Evolutionary conservation across 805 yeast genomes (phyloP).

Genomic region (Spathaspora girioi): DNA sequence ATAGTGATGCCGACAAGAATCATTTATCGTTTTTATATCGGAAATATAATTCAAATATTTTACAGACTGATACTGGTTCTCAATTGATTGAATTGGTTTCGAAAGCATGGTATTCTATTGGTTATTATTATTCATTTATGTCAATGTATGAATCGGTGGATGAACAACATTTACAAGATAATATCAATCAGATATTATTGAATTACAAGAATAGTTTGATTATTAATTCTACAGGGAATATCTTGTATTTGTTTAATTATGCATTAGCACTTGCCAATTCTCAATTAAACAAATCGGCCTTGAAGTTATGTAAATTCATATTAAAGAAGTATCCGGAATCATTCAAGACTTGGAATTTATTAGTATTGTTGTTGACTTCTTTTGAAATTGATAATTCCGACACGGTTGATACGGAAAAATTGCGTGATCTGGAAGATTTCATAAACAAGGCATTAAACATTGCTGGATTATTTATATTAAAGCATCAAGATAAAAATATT

Average conservation of each 20-base stretch:
- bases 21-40: conserved; percentile 33
- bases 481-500: conserved; percentile 21
- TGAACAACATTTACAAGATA: conserved; percentile 12
- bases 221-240: conserved; percentile 32
- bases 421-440: conserved; percentile 51
- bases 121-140: conserved; percentile 25
- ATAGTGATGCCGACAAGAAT: conserved; percentile 11
- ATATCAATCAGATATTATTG: conserved; percentile 15
- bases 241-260: conserved; percentile 34
- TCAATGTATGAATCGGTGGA: conserved; percentile 23
- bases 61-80: conserved; percentile 20
- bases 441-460: conserved; percentile 49
- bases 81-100: conserved; percentile 26
- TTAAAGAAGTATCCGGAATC: conserved; percentile 51
- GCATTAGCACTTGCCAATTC: conserved; percentile 46
- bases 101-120: conserved; percentile 36
- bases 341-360: conserved; percentile 63
- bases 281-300: conserved; percentile 40
- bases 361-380: conserved; percentile 60
- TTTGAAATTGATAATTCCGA: conserved; percentile 42
- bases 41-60: conserved; percentile 29
- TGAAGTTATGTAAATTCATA: conserved; percentile 45
- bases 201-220: conserved; percentile 34
- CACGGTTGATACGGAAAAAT: neutral
- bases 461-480: conserved; percentile 31